A percentile compares a stretch with the other conserved stretches of the same genome.
These are phyloP conservation scores for Trametopsis cervina DNA, from an alignment of 768 basidiomycete species.

Conservation along the genomic window DNA sequence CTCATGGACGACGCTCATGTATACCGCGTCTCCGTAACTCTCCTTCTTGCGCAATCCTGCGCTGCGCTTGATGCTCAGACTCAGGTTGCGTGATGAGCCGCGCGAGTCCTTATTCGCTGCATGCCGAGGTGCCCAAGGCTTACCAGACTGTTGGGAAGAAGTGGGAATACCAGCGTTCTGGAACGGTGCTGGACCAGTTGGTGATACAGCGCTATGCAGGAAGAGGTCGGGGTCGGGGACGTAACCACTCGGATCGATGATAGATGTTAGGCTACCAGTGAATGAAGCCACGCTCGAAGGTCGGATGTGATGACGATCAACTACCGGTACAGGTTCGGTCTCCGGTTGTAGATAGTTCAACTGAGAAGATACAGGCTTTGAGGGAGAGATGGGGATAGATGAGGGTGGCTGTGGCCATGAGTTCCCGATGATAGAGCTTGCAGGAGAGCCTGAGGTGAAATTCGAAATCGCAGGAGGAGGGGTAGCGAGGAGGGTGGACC, in stretches of 20 bases:
- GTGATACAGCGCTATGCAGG: slow-evolving; percentile 7
- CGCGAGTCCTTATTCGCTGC: slow-evolving; percentile 7
- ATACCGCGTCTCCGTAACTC: slow-evolving; percentile 16
- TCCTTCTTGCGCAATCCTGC: slow-evolving; percentile 8
- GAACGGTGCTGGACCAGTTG: slow-evolving; percentile 17
- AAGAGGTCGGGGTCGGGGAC: slow-evolving; percentile 11
- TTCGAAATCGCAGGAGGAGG: not conserved
- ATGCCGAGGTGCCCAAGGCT: not conserved
- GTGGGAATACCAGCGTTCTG: slow-evolving; percentile 15
- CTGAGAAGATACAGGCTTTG: slow-evolving; percentile 2
- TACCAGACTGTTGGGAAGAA: not conserved
- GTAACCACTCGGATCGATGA: slow-evolving; percentile 16
- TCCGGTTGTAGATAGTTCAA: not conserved
- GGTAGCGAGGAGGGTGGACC: not conserved
- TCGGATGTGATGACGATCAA: slow-evolving; percentile 6
- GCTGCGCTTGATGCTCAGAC: slow-evolving; percentile 10
- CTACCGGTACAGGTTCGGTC: not conserved
- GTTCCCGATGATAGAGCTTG: slow-evolving; percentile 16
- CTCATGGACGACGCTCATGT: slow-evolving; percentile 25
- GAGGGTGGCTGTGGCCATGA: slow-evolving; percentile 23
- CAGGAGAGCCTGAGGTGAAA: slow-evolving; percentile 7
- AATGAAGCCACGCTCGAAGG: slow-evolving; percentile 12
- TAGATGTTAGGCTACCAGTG: slow-evolving; percentile 15
- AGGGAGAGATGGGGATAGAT: slow-evolving; percentile 18
- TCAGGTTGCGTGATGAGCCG: slow-evolving; percentile 11